These are phyloP conservation scores for Syncephalis fuscata DNA, from an alignment of 371 early-diverging fungal species.

Conservation along the genomic window DNA sequence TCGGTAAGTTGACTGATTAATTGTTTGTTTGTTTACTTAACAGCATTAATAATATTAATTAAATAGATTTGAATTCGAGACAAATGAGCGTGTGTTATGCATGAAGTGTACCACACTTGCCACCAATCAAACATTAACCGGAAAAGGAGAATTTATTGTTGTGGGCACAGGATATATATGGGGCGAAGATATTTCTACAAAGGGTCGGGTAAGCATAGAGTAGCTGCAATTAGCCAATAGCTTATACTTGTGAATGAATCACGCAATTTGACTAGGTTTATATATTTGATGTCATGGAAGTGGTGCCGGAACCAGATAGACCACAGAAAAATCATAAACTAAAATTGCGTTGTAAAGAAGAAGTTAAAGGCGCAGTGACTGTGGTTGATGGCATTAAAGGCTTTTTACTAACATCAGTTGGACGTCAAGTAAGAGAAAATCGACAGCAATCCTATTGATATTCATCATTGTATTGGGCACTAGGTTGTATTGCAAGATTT, in stretches of 20 bases:
- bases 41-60: slow-evolving; percentile 3
- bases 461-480: neutral
- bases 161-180: slow-evolving; percentile 79
- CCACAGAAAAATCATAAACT: slow-evolving; percentile 91
- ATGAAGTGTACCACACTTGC: slow-evolving; percentile 70
- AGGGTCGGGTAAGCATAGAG: slow-evolving; percentile 54
- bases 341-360: slow-evolving; percentile 68
- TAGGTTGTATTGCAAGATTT: slow-evolving; percentile 78
- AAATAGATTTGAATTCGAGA: slow-evolving; percentile 46
- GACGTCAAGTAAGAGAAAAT: slow-evolving; percentile 51
- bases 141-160: slow-evolving; percentile 72
- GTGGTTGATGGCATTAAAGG: slow-evolving; percentile 76
- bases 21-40: neutral
- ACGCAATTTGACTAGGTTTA: slow-evolving; percentile 33
- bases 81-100: slow-evolving; percentile 73
- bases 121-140: slow-evolving; percentile 73
- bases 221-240: too few species aligned
- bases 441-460: neutral
- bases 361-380: slow-evolving; percentile 91
- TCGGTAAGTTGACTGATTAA: slow-evolving; percentile 12
- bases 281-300: slow-evolving; percentile 91
- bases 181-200: slow-evolving; percentile 86
- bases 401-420: slow-evolving; percentile 77
- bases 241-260: too few species aligned
- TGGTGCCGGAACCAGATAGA: slow-evolving; percentile 90